These are phyloP conservation scores for Citrus medica DNA, from an alignment of 345 rosid genomes.

Conservation along the genomic window DNA sequence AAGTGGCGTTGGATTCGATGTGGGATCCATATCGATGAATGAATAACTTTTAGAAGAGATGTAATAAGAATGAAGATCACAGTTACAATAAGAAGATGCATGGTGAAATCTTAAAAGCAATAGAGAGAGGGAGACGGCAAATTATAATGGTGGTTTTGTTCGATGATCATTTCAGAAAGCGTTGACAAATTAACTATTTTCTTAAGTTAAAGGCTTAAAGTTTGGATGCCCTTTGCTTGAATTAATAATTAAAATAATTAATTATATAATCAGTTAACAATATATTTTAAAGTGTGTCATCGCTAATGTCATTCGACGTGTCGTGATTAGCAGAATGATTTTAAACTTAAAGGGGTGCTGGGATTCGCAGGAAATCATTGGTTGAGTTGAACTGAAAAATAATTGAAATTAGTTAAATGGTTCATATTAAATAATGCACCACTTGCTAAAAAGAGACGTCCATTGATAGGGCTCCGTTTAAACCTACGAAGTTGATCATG, in stretches of 20 bases:
- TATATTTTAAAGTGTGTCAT: no score
- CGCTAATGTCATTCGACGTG: neutral
- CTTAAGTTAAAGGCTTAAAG: neutral
- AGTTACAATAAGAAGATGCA: conserved; percentile 21
- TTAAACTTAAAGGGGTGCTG: no score
- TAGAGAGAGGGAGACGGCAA: neutral
- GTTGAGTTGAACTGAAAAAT: neutral
- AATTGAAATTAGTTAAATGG: neutral
- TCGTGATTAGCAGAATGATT: neutral
- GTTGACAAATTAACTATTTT: neutral
- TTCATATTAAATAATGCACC: neutral
- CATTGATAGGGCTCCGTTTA: no score
- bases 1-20: conserved; percentile 56
- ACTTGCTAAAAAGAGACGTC: neutral
- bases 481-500: neutral
- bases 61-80: conserved; percentile 17
- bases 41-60: conserved; percentile 30
- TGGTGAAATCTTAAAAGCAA: neutral
- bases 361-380: neutral
- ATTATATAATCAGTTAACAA: no score
- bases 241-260: neutral
- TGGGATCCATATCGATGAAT: conserved; percentile 50
- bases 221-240: neutral
- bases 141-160: neutral
- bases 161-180: neutral